Base-by-base conservation (phyloP, 495 filamentous ascomycete genomes). In the Pyronema omphalodes region DNA sequence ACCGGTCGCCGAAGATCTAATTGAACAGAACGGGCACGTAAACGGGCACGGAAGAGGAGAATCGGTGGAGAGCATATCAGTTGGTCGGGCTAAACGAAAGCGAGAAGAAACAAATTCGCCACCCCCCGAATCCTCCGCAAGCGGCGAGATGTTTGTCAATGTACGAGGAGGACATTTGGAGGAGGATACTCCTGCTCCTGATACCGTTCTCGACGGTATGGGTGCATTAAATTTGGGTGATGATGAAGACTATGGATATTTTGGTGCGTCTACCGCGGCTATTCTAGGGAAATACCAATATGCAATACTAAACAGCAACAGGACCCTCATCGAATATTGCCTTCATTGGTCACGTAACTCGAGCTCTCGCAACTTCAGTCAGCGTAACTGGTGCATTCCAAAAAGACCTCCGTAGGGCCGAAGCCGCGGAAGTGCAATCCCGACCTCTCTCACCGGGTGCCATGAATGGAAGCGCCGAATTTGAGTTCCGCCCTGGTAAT, bases 321-420 rank as follows among this genome's bases (percentile, higher is more conserved):
- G 71, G 72, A 1, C 67, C 72, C 6, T 73, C 72, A 5, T 74
- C 72, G 0, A 73, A 74, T 57, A 70, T 73, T 40, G 71, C 71
- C 1, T 73, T 74, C 46, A 62, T 70, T 12, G 65, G 70, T 12
- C 67, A 64, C 39, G 61, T 64, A 9, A 64, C 61, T 9, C 57
- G 60, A 14, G 61, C 61, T 1, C 57, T 64, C 18, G 57, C 61
- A 19, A 63, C 61, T 6, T 64, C 60, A 12, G 61, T 60, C 54
- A 60, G 57, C 19, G 52, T 64, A 1, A 56, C 61, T 12, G 44
- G 60, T 9, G 57, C 60, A 7, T 60, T 64, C 43, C 37, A 51
- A 29, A 64, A 64, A 18, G 61, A 64, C 6, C 60, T 64, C 15
- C 44, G 57, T 18, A 44, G 52, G 7, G 55, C 60, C 8, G 61